Percentiles rank a stretch among this genome's conserved stretches.
These are phyloP conservation scores for Fraxinus quadrangulata DNA, from an alignment of 257 asterid genomes.

Conservation along the genomic window DNA sequence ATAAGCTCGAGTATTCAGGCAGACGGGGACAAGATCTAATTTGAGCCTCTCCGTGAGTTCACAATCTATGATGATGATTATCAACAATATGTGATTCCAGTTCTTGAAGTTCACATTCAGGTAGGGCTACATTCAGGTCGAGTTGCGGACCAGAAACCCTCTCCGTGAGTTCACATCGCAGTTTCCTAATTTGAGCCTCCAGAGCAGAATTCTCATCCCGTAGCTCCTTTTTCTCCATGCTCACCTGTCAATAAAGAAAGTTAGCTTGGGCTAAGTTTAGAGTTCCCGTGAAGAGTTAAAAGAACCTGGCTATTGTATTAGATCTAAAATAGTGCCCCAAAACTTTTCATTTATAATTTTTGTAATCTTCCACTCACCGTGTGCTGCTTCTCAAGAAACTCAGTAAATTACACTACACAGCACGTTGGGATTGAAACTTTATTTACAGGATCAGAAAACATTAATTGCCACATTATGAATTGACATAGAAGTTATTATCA, in stretches of 20 bases:
- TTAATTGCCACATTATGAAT: too few species aligned
- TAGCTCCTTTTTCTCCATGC: constrained; percentile 37
- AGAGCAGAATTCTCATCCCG: constrained; percentile 35
- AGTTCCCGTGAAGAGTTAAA: not conserved
- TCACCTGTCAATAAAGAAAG: constrained; percentile 28
- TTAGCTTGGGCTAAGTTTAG: not conserved
- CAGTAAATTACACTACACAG: not conserved
- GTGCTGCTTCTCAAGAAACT: not conserved
- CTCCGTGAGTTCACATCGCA: constrained; percentile 30
- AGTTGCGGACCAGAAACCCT: constrained; percentile 23
- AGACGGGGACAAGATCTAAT: constrained; percentile 32
- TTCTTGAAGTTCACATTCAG: constrained; percentile 18
- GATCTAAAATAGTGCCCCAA: not conserved
- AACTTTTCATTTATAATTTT: not conserved
- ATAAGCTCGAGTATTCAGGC: constrained; percentile 20
- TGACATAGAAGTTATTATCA: too few species aligned
- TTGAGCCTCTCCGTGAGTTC: too few species aligned
- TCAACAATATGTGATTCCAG: constrained; percentile 9
- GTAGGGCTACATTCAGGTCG: constrained; percentile 41
- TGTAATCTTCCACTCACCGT: not conserved
- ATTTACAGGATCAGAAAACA: too few species aligned
- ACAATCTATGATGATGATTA: constrained; percentile 16
- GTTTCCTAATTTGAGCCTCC: constrained; percentile 33
- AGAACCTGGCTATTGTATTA: not conserved
- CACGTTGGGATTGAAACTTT: too few species aligned